Conservation (phyloP, 495 filamentous ascomycete genomes). For the Pyronema domesticum region DNA sequence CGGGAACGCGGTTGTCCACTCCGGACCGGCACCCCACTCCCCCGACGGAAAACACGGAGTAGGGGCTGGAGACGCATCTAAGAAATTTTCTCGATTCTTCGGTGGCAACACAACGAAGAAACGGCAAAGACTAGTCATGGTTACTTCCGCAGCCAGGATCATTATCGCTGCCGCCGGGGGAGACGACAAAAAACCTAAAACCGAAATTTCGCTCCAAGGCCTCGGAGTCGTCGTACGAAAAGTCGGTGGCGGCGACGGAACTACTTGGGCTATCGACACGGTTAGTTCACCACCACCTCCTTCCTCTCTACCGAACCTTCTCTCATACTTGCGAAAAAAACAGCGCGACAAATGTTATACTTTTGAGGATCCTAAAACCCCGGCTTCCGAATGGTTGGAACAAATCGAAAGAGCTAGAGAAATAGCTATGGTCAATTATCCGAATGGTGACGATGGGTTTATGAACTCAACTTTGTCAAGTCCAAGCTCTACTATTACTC, state of each 20-base stretch:
- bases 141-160: conserved; percentile 77
- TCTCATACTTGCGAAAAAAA: conserved; percentile 9
- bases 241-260: conserved; percentile 64
- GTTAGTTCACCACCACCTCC: conserved; percentile 37
- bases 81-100: conserved; percentile 84
- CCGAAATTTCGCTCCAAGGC: conserved; percentile 71
- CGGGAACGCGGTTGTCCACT: conserved; percentile 69
- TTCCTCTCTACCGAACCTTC: neutral
- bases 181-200: conserved; percentile 88
- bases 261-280: conserved; percentile 82
- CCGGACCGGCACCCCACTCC: conserved; percentile 45
- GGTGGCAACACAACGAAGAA: conserved; percentile 80
- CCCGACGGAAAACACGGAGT: conserved; percentile 23
- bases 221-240: conserved; percentile 54
- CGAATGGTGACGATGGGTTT: conserved; percentile 19
- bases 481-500: conserved; percentile 21
- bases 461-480: conserved; percentile 23
- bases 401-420: conserved; percentile 22
- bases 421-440: conserved; percentile 23
- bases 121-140: conserved; percentile 80
- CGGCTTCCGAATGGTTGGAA: conserved; percentile 25
- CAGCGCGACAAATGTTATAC: conserved; percentile 80
- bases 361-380: conserved; percentile 75
- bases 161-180: conserved; percentile 83
- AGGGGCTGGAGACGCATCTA: conserved; percentile 45